Conservation (phyloP, 2,329 filamentous ascomycete species). For the Cadophora luteo-olivacea region DNA sequence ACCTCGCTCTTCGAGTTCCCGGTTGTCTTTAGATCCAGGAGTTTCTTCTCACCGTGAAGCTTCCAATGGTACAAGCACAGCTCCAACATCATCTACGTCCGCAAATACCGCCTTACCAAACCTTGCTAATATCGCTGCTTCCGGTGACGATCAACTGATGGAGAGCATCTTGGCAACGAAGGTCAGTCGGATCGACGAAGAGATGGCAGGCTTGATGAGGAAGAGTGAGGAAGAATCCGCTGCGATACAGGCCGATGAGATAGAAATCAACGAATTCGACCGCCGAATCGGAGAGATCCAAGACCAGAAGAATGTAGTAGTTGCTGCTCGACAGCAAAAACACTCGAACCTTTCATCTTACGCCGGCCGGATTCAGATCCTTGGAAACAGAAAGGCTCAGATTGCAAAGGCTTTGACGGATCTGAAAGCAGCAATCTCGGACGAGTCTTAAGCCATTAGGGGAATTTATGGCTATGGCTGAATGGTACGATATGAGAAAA, state of each 20-base stretch:
- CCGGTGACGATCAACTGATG: constrained; percentile 5
- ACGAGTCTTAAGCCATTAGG: neutral
- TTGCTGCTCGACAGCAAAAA: constrained; percentile 6
- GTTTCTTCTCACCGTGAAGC: neutral
- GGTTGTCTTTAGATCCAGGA: constrained; percentile 5
- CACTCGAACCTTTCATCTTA: neutral
- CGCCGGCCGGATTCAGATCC: constrained; percentile 1
- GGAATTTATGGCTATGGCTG: neutral
- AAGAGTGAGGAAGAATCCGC: neutral
- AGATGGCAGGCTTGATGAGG: constrained; percentile 1
- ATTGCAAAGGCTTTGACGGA: constrained; percentile 10
- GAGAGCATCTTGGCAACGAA: constrained; percentile 11
- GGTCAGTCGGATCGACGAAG: constrained; percentile 6
- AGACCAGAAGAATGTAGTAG: neutral
- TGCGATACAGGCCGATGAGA: neutral
- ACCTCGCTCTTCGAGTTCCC: constrained; percentile 7
- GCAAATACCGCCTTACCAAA: neutral
- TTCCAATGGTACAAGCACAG: constrained; percentile 2
- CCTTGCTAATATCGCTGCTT: neutral
- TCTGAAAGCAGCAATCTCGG: constrained; percentile 10
- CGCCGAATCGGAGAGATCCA: neutral
- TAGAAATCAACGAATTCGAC: constrained; percentile 7
- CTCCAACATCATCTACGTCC: neutral
- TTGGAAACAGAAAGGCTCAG: constrained; percentile 11
- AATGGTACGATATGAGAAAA: neutral